Evolutionary conservation across 345 rosid species (phyloP), one percentile per base, ranked within the genome.

Genomic region (Camelina sativa): DNA sequence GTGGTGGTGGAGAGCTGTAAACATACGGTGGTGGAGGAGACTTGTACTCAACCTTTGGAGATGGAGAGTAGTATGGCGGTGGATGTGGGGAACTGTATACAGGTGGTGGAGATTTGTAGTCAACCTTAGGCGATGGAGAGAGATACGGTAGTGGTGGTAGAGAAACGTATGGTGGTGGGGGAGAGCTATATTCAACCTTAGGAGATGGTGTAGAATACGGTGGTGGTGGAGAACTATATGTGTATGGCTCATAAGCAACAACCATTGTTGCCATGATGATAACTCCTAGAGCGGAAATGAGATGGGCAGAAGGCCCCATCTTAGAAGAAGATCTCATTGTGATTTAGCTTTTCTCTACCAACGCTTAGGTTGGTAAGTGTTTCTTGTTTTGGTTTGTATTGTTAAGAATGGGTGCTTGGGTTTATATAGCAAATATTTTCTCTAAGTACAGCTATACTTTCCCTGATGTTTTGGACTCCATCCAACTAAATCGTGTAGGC

Each of bases 251-350:
- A 17, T 64, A 46, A 0, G 55, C 69, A 10, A 40, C 55, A 64
- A 64, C 69, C 69, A 64, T 44, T 64, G 69, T 64, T 30, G 69
- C 55, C 55, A 64, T 64, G 41, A 47, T 30, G n/a, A 64, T 32
- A 43, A 47, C 23, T 28, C 65, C 77, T 20, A 74, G 13, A 56
- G 65, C 32, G 19, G 0, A 73, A 11, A 38, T 23, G 51, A 56
- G 71, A 74, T 65, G 77, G 59, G 77, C 4, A 22, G 77, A 65
- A 19, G 37, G 38, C 65, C 71, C 72, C 72, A 68, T 54, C 51
- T 0, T 41, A 15, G 52, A 68, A 50, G 30, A 65, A 53, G 62
- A 68, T 68, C 23, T 54, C 62, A 54, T 54, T 11, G 6, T 12
- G 13, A 12, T 12, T 35, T 67, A 11, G 30, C 41, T 43, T 73